Evolutionary conservation across 1,139 yeast genomes (phyloP).

Genomic region (Zhuliangozyma parablackwelliae): DNA sequence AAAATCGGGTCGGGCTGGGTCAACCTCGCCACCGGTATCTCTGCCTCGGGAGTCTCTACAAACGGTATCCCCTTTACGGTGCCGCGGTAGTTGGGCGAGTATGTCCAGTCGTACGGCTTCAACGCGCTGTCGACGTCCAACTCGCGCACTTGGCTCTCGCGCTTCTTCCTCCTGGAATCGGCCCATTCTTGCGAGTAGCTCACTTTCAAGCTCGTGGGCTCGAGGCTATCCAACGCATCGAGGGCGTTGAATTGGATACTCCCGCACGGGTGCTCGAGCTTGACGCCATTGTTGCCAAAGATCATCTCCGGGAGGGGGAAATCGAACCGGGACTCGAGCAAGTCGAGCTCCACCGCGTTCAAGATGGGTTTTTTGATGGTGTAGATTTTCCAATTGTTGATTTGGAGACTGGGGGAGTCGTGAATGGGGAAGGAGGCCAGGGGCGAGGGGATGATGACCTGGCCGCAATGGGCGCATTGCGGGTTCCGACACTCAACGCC

Average conservation of each 20-base stretch:
- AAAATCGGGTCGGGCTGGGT: constrained; percentile 78
- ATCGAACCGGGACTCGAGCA: constrained; percentile 51
- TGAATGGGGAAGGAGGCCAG: constrained; percentile 55
- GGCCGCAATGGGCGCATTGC: constrained; percentile 62
- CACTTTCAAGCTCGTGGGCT: constrained; percentile 46
- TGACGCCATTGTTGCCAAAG: constrained; percentile 81
- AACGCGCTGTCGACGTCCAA: constrained; percentile 32
- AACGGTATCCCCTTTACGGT: constrained; percentile 25
- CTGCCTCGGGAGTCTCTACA: constrained; percentile 15
- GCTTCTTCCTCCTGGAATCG: constrained; percentile 48
- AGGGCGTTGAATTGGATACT: constrained; percentile 64
- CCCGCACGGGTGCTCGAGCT: constrained; percentile 26
- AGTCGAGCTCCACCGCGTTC: constrained; percentile 69
- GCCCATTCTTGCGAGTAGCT: constrained; percentile 91
- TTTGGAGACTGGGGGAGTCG: constrained; percentile 62
- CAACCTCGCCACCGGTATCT: constrained; percentile 67
- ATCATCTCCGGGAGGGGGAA: constrained; percentile 97
- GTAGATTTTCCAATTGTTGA: constrained; percentile 72
- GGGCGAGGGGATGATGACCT: constrained; percentile 72
- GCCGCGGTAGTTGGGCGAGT: constrained; percentile 77
- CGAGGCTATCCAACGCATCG: constrained; percentile 73
- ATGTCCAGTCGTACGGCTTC: constrained; percentile 96
- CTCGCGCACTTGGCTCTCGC: constrained; percentile 25
- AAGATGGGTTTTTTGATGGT: constrained; percentile 76
- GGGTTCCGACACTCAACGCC: constrained; percentile 38